A percentile compares a stretch with the other conserved stretches of the same genome.
Conservation (phyloP, 2,329 filamentous ascomycete species). For the Trichoderma semiorbis region DNA sequence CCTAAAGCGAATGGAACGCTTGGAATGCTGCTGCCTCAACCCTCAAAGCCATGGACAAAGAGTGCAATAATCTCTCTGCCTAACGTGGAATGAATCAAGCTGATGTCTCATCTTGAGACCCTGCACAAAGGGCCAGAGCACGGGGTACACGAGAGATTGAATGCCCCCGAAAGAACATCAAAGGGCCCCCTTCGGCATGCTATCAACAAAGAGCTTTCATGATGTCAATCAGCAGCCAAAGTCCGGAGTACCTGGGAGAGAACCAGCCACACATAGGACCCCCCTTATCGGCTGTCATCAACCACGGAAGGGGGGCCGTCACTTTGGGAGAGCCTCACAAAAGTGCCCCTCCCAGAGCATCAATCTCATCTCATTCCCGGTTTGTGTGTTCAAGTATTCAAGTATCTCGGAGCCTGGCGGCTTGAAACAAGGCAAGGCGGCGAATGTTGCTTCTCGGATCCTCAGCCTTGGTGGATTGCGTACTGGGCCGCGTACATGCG, state of each 20-base stretch:
- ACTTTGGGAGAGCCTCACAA: slow-evolving; percentile 10
- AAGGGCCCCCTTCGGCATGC: background rate
- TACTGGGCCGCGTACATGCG: slow-evolving; percentile 12
- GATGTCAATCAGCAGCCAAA: background rate
- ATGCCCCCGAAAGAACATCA: background rate
- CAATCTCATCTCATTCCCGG: background rate
- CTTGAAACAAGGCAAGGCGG: background rate
- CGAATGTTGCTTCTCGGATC: background rate
- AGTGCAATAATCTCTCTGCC: slow-evolving; percentile 13
- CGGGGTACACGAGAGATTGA: background rate
- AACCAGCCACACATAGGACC: slow-evolving; percentile 8
- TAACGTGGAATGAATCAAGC: background rate
- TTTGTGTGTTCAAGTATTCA: background rate
- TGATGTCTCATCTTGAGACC: background rate
- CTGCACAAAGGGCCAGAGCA: background rate
- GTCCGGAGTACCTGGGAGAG: background rate
- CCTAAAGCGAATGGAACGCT: background rate
- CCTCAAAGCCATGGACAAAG: background rate
- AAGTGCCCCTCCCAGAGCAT: slow-evolving; percentile 6
- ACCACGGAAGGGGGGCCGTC: background rate
- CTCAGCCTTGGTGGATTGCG: slow-evolving; percentile 15
- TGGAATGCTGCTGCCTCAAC: slow-evolving; percentile 12
- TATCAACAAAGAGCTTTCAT: background rate
- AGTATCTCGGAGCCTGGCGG: background rate
- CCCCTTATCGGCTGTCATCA: slow-evolving; percentile 12